Percentiles rank a stretch among this genome's conserved stretches.
Conservation (phyloP, 345 rosid genomes). For the Salix viminalis region DNA sequence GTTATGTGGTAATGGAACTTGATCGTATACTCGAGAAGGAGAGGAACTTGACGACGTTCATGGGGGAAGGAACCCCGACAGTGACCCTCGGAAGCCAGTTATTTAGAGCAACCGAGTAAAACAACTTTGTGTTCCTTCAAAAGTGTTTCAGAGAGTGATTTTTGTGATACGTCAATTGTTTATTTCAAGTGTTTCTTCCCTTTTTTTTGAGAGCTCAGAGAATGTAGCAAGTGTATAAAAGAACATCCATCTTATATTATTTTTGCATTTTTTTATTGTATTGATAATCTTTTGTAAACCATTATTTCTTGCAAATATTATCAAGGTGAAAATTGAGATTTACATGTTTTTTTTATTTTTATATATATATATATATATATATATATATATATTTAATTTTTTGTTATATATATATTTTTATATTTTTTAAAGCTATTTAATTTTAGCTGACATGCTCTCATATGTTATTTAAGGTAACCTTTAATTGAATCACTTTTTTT, state of each 20-base stretch:
- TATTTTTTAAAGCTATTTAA: no score
- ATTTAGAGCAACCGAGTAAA: slow-evolving; percentile 50
- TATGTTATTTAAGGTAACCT: no score
- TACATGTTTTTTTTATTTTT: slow-evolving; percentile 23
- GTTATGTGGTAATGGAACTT: slow-evolving; percentile 64
- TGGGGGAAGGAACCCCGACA: slow-evolving; percentile 79
- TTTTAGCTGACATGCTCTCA: no score
- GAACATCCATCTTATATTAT: slow-evolving; percentile 46
- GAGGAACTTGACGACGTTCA: slow-evolving; percentile 68
- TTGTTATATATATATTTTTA: no score
- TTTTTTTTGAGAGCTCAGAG: slow-evolving; percentile 13
- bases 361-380: no score
- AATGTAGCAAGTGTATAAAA: slow-evolving; percentile 72
- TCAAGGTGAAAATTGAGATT: slow-evolving; percentile 28
- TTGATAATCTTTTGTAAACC: slow-evolving; percentile 42
- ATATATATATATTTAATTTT: no score
- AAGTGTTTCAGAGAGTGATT: slow-evolving; percentile 27
- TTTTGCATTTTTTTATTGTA: slow-evolving; percentile 36
- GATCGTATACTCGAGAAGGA: slow-evolving; percentile 75
- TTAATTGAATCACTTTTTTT: no score
- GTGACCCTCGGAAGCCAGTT: slow-evolving; percentile 91
- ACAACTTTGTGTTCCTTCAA: slow-evolving; percentile 10
- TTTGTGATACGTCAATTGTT: slow-evolving; percentile 28
- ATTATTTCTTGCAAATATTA: slow-evolving; percentile 44
- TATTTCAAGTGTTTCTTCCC: slow-evolving; percentile 3